Evolutionary conservation across 2,329 filamentous ascomycete genomes (phyloP).

Genomic region (Penicillium italicum): DNA sequence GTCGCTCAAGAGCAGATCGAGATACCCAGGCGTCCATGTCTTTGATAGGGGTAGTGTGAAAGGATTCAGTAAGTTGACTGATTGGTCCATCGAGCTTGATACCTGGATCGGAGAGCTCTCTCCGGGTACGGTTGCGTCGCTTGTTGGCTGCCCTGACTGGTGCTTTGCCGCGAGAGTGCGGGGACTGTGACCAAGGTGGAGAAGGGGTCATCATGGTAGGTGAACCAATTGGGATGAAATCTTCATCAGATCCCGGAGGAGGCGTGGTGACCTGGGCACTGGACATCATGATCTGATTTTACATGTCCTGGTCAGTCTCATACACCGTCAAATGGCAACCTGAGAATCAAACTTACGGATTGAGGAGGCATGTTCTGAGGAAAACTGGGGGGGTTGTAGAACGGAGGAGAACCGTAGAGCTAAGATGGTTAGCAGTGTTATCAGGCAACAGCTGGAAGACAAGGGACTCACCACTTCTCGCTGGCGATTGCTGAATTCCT

Average conservation of each 20-base stretch:
- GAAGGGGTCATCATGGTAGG: neutral
- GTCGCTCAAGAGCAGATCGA: constrained; percentile 63
- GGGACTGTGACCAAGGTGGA: neutral
- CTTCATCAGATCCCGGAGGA: constrained; percentile 22
- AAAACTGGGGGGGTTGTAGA: constrained; percentile 13
- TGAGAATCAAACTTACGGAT: constrained; percentile 18
- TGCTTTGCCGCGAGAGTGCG: constrained; percentile 9
- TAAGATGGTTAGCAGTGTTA: constrained; percentile 8
- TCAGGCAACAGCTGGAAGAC: neutral
- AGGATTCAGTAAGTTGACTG: constrained; percentile 32
- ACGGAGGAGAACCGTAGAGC: constrained; percentile 18
- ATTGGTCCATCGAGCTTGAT: constrained; percentile 21
- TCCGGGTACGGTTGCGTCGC: constrained; percentile 9
- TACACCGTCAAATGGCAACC: neutral
- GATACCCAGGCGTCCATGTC: constrained; percentile 81
- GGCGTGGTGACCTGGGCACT: constrained; percentile 25
- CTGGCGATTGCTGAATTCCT: constrained; percentile 2
- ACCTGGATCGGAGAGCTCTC: constrained; percentile 10
- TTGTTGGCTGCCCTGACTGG: constrained; percentile 7
- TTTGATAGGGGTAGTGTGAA: constrained; percentile 57
- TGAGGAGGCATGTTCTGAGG: constrained; percentile 16
- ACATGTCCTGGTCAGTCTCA: neutral
- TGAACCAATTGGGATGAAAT: constrained; percentile 4
- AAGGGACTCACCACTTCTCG: constrained; percentile 22
- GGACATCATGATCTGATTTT: constrained; percentile 18